Conservation (phyloP, 495 filamentous ascomycete species). For the Hyaloscypha bicolor region DNA sequence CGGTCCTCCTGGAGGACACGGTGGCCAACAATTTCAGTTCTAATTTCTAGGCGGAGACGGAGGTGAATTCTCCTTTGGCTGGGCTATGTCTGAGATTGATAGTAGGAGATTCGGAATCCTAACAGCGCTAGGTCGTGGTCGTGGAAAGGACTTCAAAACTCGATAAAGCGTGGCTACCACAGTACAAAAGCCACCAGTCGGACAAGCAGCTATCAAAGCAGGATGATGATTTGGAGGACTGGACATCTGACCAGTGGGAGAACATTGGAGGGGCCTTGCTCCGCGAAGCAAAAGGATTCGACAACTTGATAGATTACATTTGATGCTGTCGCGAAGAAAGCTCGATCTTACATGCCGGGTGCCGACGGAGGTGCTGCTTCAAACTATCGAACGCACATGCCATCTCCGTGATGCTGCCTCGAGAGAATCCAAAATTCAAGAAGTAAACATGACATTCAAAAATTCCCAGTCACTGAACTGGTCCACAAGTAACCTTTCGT, state of each 20-base stretch:
- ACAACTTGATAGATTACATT: neutral
- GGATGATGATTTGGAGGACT: neutral
- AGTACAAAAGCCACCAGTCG: neutral
- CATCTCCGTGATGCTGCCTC: too few relatives aligned
- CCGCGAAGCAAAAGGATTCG: neutral
- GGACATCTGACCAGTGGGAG: neutral
- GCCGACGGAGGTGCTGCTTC: too few relatives aligned
- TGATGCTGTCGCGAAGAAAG: too few relatives aligned
- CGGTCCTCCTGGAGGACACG: too few relatives aligned
- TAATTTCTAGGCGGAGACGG: neutral
- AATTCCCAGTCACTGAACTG: neutral
- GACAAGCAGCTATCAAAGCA: neutral
- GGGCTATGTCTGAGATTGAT: neutral
- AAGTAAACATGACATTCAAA: neutral
- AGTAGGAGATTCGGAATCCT: neutral
- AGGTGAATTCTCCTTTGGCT: neutral
- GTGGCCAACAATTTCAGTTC: too few relatives aligned
- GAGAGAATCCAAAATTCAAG: too few relatives aligned
- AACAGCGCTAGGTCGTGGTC: neutral
- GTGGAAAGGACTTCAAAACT: too few relatives aligned
- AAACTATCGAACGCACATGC: too few relatives aligned
- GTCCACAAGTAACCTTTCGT: neutral
- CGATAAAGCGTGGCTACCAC: neutral
- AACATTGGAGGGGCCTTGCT: neutral
- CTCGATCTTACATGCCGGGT: too few relatives aligned